Conservation (phyloP, 176 grass and related monocot genomes). For the Triticum timopheevii region DNA sequence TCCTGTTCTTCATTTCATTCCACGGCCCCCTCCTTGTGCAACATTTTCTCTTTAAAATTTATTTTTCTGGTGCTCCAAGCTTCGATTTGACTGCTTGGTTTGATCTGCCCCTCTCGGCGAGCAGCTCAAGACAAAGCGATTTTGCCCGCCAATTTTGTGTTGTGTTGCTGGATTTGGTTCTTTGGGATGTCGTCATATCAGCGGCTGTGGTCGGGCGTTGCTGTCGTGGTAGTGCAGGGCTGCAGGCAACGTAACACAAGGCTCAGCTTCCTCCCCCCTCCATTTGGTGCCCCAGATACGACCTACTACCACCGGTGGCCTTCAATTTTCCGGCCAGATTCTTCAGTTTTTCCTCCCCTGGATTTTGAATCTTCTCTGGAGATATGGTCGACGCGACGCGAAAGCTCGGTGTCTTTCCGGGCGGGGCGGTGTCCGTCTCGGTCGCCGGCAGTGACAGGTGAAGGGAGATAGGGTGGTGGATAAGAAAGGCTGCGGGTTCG, state of each 20-base stretch:
- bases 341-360: not conserved
- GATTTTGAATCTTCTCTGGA: not conserved
- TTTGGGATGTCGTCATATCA: not conserved
- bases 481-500: not conserved
- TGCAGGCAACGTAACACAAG: not conserved
- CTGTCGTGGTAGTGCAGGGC: not conserved
- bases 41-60: no score
- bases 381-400: constrained; percentile 23
- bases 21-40: no score
- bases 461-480: not conserved
- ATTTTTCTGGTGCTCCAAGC: not conserved
- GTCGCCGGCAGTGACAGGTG: not conserved
- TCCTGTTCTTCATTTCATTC: not conserved
- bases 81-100: not conserved
- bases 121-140: not conserved
- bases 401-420: constrained; percentile 6
- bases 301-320: not conserved
- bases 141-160: not conserved
- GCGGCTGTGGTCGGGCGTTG: constrained; percentile 31
- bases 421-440: not conserved
- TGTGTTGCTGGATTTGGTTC: not conserved
- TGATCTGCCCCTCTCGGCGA: not conserved
- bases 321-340: not conserved
- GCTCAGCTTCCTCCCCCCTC: no score
- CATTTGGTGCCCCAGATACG: not conserved